Evolutionary conservation across 192 early-diverging fungal species (phyloP).

Genomic region (Endogone sp.): DNA sequence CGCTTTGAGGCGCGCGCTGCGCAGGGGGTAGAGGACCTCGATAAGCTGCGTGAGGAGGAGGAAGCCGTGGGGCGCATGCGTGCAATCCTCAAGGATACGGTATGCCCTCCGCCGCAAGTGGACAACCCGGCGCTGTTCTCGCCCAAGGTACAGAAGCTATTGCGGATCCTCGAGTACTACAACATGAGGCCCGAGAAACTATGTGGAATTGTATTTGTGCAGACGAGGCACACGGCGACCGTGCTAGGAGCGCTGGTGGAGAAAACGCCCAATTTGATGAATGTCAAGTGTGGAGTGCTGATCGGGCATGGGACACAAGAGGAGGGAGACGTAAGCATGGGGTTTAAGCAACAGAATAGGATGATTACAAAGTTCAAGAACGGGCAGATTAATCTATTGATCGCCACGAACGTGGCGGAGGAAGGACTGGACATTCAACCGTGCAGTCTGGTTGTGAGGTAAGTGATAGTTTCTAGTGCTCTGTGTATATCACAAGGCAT

Average conservation of each 20-base stretch:
- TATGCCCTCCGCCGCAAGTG: constrained; percentile 21
- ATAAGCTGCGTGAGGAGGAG: too few relatives aligned
- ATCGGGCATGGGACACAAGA: constrained; percentile 51
- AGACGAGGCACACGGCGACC: constrained; percentile 65
- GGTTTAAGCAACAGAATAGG: constrained; percentile 48
- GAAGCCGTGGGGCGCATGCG: too few relatives aligned
- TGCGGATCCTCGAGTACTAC: constrained; percentile 58
- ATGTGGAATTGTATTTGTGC: constrained; percentile 88
- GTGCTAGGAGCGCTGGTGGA: constrained; percentile 52
- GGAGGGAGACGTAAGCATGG: constrained; percentile 44
- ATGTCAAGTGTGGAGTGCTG: constrained; percentile 43
- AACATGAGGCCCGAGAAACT: constrained; percentile 42
- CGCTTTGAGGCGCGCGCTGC: too few relatives aligned
- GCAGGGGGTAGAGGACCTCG: not conserved
- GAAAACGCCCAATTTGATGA: constrained; percentile 43
- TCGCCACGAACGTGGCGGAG: constrained; percentile 92
- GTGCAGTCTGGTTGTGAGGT: constrained; percentile 84
- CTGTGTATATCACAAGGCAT: too few relatives aligned
- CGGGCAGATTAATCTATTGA: constrained; percentile 69
- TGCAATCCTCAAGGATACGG: constrained; percentile 10
- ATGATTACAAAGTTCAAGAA: constrained; percentile 64
- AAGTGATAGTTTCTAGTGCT: too few relatives aligned
- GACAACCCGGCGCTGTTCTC: constrained; percentile 37
- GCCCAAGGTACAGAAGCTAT: constrained; percentile 66
- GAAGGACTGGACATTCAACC: constrained; percentile 94